phyloP scores from a whole-genome alignment of 176 grass and related monocot genomes.

The Puya raimondii region DNA sequence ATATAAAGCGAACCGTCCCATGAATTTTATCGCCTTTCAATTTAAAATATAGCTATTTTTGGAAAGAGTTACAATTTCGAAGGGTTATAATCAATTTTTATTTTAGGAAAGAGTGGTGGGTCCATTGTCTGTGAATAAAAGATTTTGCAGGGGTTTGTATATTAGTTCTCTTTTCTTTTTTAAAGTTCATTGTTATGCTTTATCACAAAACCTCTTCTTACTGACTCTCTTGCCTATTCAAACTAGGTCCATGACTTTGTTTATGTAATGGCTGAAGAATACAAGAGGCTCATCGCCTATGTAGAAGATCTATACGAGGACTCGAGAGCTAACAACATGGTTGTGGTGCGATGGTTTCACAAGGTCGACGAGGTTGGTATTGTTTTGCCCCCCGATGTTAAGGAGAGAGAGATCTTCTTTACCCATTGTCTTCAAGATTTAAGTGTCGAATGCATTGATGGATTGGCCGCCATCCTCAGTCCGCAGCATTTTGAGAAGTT shows the following conservation, averaged over 20 bases:
- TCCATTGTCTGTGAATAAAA: too few relatives aligned
- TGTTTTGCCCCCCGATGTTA: conserved; percentile 38
- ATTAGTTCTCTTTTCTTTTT: too few relatives aligned
- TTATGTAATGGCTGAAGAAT: conserved; percentile 75
- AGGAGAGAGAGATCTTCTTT: conserved; percentile 78
- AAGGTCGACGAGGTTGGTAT: conserved; percentile 70
- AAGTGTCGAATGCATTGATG: conserved; percentile 93
- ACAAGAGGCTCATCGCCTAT: conserved; percentile 72
- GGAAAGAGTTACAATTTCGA: too few relatives aligned
- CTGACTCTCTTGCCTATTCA: not conserved
- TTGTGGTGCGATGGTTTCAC: conserved; percentile 80
- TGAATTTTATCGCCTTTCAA: too few relatives aligned
- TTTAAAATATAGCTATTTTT: too few relatives aligned
- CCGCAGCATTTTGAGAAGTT: conserved; percentile 77
- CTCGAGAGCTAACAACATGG: conserved; percentile 59
- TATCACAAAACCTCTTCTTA: not conserved
- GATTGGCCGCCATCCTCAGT: conserved; percentile 70
- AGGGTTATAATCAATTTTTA: too few relatives aligned
- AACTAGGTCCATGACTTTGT: conserved; percentile 83
- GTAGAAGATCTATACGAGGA: conserved; percentile 92
- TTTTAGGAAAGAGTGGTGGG: too few relatives aligned
- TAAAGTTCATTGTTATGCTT: not conserved
- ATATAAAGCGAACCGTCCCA: too few relatives aligned
- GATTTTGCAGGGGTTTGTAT: too few relatives aligned
- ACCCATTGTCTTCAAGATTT: conserved; percentile 78